A percentile compares a stretch with the other conserved stretches of the same genome.
phyloP scores from a whole-genome alignment of 202 grass and related monocot genomes.

The Dendrocalamus latiflorus region DNA sequence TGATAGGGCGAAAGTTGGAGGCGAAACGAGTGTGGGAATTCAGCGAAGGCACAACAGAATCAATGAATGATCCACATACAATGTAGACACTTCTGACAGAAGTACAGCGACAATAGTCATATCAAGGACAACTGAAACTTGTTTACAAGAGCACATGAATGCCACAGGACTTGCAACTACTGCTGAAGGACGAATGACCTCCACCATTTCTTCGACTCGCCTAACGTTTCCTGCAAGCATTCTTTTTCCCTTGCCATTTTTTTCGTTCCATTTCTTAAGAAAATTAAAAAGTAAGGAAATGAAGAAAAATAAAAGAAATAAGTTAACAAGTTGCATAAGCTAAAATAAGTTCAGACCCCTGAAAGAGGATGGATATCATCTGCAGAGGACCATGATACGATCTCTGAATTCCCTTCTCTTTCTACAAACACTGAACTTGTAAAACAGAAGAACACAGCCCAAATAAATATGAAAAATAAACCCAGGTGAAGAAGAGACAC shows the following conservation, averaged over 20 bases:
- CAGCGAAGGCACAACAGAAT: slow-evolving; percentile 9
- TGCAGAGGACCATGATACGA: slow-evolving; percentile 20
- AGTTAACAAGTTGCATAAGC: slow-evolving; percentile 37
- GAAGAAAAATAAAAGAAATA: slow-evolving; percentile 34
- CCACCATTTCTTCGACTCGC: background rate
- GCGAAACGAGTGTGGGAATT: too few species aligned
- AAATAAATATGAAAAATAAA: slow-evolving; percentile 33
- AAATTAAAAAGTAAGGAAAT: background rate
- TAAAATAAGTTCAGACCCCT: slow-evolving; percentile 40
- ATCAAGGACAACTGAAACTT: slow-evolving; percentile 37
- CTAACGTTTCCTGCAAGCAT: slow-evolving; percentile 20
- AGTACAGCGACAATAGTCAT: slow-evolving; percentile 37
- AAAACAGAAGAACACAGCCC: slow-evolving; percentile 21
- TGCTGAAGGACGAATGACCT: background rate
- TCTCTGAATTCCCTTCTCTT: slow-evolving; percentile 52
- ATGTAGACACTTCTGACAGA: slow-evolving; percentile 27
- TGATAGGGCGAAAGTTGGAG: too few species aligned
- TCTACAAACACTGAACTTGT: slow-evolving; percentile 47
- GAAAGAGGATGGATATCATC: slow-evolving; percentile 57
- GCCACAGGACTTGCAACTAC: slow-evolving; percentile 10
- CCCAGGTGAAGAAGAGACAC: slow-evolving; percentile 1
- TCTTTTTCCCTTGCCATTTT: background rate
- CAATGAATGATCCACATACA: slow-evolving; percentile 24
- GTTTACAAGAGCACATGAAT: slow-evolving; percentile 38
- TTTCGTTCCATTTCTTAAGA: slow-evolving; percentile 27